Conservation (phyloP, 2,329 filamentous ascomycete species). For the Sporothrix globosa region DNA sequence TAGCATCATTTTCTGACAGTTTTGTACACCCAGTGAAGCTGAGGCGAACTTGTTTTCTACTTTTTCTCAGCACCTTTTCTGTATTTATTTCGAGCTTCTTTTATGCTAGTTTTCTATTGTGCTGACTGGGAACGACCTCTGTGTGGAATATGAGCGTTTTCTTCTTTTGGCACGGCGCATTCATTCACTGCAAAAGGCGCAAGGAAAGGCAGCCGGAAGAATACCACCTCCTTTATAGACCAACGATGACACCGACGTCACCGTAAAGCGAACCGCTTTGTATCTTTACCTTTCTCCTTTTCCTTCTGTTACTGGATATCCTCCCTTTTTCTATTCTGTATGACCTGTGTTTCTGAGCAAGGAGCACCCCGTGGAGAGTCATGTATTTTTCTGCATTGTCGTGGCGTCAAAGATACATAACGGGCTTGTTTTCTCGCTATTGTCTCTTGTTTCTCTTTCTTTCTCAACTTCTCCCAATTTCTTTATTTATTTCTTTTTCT, state of each 20-base stretch:
- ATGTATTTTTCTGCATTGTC: slow-evolving; percentile 29
- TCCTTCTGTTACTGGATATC: neutral
- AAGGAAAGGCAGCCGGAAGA: neutral
- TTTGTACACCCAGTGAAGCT: neutral
- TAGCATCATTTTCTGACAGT: slow-evolving; percentile 5
- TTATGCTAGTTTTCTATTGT: neutral
- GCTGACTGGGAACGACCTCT: neutral
- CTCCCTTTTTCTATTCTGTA: neutral
- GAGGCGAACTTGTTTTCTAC: neutral
- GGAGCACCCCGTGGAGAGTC: neutral
- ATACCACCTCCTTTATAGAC: slow-evolving; percentile 6
- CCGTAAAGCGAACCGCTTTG: neutral
- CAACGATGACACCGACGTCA: neutral
- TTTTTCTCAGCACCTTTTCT: neutral
- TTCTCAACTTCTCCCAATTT: neutral
- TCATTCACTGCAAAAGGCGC: neutral
- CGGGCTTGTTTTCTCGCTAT: neutral
- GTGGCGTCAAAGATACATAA: slow-evolving; percentile 24
- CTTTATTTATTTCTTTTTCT: neutral
- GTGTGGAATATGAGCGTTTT: neutral
- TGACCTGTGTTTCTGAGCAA: neutral
- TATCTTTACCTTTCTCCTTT: neutral
- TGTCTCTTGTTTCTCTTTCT: slow-evolving; percentile 9
- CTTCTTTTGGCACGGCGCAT: neutral
- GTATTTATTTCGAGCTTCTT: neutral